These are phyloP conservation scores for Aspergillus clavatus DNA, from an alignment of 2,329 filamentous ascomycete genomes.

Conservation along the genomic window DNA sequence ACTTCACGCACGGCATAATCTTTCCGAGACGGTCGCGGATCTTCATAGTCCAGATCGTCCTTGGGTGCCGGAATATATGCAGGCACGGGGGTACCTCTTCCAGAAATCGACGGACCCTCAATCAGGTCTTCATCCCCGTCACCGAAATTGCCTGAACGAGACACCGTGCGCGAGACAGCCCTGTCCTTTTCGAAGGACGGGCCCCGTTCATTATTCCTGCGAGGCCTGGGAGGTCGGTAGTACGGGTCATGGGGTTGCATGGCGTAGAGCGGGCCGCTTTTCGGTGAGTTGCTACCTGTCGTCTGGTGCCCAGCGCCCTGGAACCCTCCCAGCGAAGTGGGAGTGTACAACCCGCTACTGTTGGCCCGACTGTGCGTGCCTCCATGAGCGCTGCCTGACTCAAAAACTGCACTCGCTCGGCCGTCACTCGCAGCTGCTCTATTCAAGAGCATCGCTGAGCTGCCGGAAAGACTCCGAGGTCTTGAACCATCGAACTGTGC, in stretches of 20 bases:
- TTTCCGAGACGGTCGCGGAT: slow-evolving; percentile 54
- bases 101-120: slow-evolving; percentile 40
- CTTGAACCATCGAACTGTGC: slow-evolving; percentile 51
- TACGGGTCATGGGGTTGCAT: slow-evolving; percentile 67
- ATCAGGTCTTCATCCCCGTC: slow-evolving; percentile 30
- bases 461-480: slow-evolving; percentile 57
- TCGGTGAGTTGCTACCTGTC: slow-evolving; percentile 40
- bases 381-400: slow-evolving; percentile 47
- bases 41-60: slow-evolving; percentile 52
- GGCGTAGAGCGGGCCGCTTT: slow-evolving; percentile 41
- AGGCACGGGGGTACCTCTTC: slow-evolving; percentile 47
- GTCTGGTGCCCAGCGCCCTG: slow-evolving; percentile 55
- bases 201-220: slow-evolving; percentile 59
- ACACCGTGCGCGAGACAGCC: slow-evolving; percentile 41
- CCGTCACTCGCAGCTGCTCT: slow-evolving; percentile 43
- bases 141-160: slow-evolving; percentile 31
- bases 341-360: slow-evolving; percentile 60
- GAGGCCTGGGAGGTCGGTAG: slow-evolving; percentile 75
- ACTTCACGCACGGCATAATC: slow-evolving; percentile 94
- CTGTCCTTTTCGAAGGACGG: slow-evolving; percentile 42
- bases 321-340: slow-evolving; percentile 73
- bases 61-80: slow-evolving; percentile 51
- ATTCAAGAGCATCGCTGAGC: slow-evolving; percentile 58
- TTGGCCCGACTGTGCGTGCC: slow-evolving; percentile 50
- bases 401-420: slow-evolving; percentile 50